Conservation (phyloP, 2,329 filamentous ascomycete genomes). For the Colletotrichum orbiculare region DNA sequence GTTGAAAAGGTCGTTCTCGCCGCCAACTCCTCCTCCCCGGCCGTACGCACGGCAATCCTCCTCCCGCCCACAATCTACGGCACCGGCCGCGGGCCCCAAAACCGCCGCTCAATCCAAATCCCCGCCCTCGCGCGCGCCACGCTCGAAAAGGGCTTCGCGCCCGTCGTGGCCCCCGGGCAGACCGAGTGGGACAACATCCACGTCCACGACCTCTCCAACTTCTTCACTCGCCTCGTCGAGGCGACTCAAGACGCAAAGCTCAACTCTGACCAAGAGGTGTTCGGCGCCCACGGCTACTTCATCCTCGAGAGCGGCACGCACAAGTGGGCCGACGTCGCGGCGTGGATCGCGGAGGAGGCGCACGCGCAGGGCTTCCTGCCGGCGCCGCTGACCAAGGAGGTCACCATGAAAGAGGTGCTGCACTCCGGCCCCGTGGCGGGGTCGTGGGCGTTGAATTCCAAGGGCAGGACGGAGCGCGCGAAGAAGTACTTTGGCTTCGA, state of each 20-base stretch:
- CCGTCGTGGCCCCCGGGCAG: constrained; percentile 55
- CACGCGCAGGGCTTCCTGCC: constrained; percentile 50
- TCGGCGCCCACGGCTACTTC: constrained; percentile 74
- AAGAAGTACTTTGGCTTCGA: constrained; percentile 60
- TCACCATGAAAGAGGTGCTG: constrained; percentile 44
- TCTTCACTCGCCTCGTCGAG: constrained; percentile 58
- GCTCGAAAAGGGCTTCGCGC: constrained; percentile 56
- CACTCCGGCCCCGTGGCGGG: constrained; percentile 37
- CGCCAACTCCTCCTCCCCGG: constrained; percentile 47
- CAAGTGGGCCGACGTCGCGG: constrained; percentile 70
- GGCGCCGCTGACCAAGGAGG: constrained; percentile 42
- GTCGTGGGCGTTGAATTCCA: constrained; percentile 55
- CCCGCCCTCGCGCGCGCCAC: constrained; percentile 54
- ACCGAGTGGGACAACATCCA: constrained; percentile 66
- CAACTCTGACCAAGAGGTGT: constrained; percentile 67
- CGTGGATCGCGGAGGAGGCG: constrained; percentile 66
- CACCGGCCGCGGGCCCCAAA: constrained; percentile 58
- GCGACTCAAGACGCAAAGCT: constrained; percentile 66
- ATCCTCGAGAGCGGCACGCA: constrained; percentile 73
- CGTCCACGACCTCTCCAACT: constrained; percentile 57
- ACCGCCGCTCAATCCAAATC: constrained; percentile 62
- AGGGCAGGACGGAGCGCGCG: constrained; percentile 54
- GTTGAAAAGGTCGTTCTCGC: constrained; percentile 75
- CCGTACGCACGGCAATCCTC: constrained; percentile 58
- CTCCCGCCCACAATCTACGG: constrained; percentile 65